A percentile compares a stretch with the other conserved stretches of the same genome.
Conservation (phyloP, 495 filamentous ascomycete genomes). For the Bathelium albidoporum region DNA sequence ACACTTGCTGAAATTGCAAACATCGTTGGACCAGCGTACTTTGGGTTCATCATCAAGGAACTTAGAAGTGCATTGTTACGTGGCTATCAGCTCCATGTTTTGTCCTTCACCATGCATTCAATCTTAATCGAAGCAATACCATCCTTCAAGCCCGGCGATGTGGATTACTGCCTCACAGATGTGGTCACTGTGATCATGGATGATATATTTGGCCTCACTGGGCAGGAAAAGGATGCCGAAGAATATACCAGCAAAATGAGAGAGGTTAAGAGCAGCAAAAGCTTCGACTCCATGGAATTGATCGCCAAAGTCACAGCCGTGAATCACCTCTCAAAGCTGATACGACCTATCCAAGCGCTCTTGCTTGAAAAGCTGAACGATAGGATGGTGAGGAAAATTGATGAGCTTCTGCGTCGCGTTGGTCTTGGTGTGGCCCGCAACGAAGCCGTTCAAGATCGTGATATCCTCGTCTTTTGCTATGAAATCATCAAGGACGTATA, state of each 20-base stretch:
- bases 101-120: conserved; percentile 90
- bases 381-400: conserved; percentile 72
- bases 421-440: conserved; percentile 74
- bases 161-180: conserved; percentile 76
- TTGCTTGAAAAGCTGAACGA: conserved; percentile 73
- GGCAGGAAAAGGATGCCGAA: conserved; percentile 93
- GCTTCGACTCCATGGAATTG: conserved; percentile 93
- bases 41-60: conserved; percentile 90
- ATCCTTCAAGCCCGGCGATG: conserved; percentile 65
- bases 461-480: conserved; percentile 84
- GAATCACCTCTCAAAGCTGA: conserved; percentile 57
- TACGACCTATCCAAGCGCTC: conserved; percentile 64
- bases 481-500: conserved; percentile 85
- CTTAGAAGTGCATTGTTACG: conserved; percentile 66
- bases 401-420: conserved; percentile 78
- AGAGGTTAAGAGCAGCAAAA: conserved; percentile 95
- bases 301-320: conserved; percentile 72
- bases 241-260: conserved; percentile 93
- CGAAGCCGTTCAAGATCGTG: conserved; percentile 57
- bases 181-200: conserved; percentile 87
- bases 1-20: conserved; percentile 73
- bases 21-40: conserved; percentile 67
- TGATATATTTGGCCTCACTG: conserved; percentile 91
- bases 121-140: conserved; percentile 68
- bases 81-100: conserved; percentile 89